A percentile compares a stretch with the other conserved stretches of the same genome.
Evolutionary conservation across 2,329 filamentous ascomycete genomes (phyloP).

Genomic region (Diaporthe velutina): DNA sequence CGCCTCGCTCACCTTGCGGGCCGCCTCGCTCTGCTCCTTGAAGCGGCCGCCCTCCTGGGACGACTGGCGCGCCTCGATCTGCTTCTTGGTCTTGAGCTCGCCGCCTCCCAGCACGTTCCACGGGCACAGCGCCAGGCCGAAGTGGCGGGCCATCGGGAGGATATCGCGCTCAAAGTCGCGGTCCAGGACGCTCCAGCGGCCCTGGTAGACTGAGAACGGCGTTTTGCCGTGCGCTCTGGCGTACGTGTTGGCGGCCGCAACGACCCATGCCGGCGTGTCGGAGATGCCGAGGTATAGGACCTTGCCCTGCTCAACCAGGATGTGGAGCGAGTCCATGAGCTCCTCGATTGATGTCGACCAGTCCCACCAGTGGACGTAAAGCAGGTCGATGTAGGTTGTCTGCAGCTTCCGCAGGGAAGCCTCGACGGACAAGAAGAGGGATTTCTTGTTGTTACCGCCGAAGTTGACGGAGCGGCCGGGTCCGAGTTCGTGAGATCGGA

Average conservation of each 20-base stretch:
- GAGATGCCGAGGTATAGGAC: constrained; percentile 57
- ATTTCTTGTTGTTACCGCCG: constrained; percentile 73
- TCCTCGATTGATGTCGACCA: constrained; percentile 56
- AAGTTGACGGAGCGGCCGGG: constrained; percentile 59
- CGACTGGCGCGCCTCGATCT: constrained; percentile 42
- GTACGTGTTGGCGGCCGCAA: constrained; percentile 54
- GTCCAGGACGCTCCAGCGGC: constrained; percentile 51
- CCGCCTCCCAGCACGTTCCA: constrained; percentile 64
- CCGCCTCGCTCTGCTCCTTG: constrained; percentile 60
- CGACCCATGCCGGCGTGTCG: constrained; percentile 57
- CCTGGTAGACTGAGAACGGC: constrained; percentile 56
- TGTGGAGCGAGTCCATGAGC: constrained; percentile 57
- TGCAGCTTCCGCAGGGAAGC: constrained; percentile 60
- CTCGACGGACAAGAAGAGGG: constrained; percentile 64
- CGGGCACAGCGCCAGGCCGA: constrained; percentile 68
- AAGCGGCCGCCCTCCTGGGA: constrained; percentile 51
- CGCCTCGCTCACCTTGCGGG: constrained; percentile 61
- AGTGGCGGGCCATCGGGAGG: constrained; percentile 72
- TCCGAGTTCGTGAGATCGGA: constrained; percentile 53
- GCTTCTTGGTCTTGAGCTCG: constrained; percentile 50
- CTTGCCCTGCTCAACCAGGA: constrained; percentile 56
- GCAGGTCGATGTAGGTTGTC: constrained; percentile 59
- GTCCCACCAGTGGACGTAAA: constrained; percentile 62
- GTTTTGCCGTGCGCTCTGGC: constrained; percentile 51
- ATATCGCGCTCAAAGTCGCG: constrained; percentile 72